Evolutionary conservation across 192 early-diverging fungal genomes (phyloP), one percentile per base, ranked within the genome.

Genomic region (Funneliformis geosporum): DNA sequence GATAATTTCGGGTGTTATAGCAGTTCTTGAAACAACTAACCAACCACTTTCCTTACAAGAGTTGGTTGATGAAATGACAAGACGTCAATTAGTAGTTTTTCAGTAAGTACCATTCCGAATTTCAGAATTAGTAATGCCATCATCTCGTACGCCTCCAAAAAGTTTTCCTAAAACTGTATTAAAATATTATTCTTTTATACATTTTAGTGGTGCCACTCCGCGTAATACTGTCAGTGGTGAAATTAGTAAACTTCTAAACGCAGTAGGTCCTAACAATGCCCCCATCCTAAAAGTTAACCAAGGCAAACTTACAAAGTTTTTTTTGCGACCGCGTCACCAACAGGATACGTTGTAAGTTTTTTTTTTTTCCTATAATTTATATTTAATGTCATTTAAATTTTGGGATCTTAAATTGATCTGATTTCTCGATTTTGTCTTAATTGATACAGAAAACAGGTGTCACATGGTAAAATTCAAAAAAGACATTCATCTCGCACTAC

Each of bases 11-110:
- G 76, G 76, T 50, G 76, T 78, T 47, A 78, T 78, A 33, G 64
- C 76, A 8, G 76, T 78, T 25, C 42, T 78, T 39, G 76, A 78
- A 78, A 67, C 27, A 8, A 78, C 76, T 14, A 67, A 46, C 43
- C 33, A 50, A 38, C 76, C 76, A 78, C 64, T 78, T 16, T 78
- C 76, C 33, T 78, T 78, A 61, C 76, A 78, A 66, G 76, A 78
- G 46, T 38, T 78, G 21, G 76, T 78, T 28, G 76, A 78, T 42
- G 76, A 78, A 78, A 78, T 78, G 76, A 78, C 76, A 6, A 78
- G 42, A 28, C 61, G 76, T 21, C 76, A 78, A 44, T 61, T 78
- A 65, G 76, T 78, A 8, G 76, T 78, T 47, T 78, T 78, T n/a
- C 76, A 78, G 76, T 78, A 67, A 67, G 76, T 67, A 67, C 18